Evolutionary conservation across 73 alveolate species (phyloP).

Genomic region (Paraurostyla sp.): DNA sequence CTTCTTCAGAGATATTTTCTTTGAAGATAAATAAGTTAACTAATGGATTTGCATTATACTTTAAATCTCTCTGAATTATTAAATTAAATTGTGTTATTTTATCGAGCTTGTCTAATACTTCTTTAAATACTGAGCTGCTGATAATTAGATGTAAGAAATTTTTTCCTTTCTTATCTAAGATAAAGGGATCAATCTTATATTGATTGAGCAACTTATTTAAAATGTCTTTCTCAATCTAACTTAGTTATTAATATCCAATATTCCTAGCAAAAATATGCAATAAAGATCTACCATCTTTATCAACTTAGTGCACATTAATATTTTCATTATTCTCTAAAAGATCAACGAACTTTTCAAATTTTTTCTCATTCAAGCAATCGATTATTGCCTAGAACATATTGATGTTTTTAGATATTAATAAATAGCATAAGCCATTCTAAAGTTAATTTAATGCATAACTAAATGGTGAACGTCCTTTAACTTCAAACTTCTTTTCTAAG

Average conservation of each 20-base stretch:
- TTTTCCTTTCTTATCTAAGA: slow-evolving; percentile 32
- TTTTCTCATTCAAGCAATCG: slow-evolving; percentile 20
- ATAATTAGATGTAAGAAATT: slow-evolving; percentile 42
- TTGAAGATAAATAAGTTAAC: neutral
- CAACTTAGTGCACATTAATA: neutral
- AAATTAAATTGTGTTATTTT: neutral
- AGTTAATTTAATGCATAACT: slow-evolving; percentile 35
- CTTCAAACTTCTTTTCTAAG: slow-evolving; percentile 7
- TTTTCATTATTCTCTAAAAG: slow-evolving; percentile 21
- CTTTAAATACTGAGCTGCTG: neutral
- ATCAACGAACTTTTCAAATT: slow-evolving; percentile 34
- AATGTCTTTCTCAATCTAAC: neutral
- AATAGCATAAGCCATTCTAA: slow-evolving; percentile 51
- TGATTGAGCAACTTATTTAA: neutral
- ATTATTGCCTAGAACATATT: slow-evolving; percentile 45
- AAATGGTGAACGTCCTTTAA: slow-evolving; percentile 19
- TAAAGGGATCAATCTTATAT: neutral
- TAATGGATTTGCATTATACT: neutral
- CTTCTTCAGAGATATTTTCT: neutral
- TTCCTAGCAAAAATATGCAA: neutral
- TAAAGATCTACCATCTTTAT: neutral
- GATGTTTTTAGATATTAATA: slow-evolving; percentile 52
- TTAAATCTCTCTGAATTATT: neutral
- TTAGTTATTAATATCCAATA: neutral
- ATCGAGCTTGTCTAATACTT: neutral